Evolutionary conservation across 116 monocot genomes (phyloP).

Genomic region (Zostera marina): DNA sequence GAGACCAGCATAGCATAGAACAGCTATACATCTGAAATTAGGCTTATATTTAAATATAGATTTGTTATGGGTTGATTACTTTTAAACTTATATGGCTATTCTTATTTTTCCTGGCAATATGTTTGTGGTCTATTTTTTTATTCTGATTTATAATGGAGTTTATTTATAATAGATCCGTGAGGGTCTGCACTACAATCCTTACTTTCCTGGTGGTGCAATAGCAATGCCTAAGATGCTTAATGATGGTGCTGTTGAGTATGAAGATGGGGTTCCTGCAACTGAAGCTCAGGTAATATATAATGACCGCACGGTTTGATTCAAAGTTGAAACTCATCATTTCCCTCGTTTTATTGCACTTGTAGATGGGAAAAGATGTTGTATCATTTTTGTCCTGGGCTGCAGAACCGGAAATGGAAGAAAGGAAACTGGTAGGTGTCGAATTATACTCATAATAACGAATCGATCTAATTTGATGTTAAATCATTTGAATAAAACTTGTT

Average conservation of each 20-base stretch:
- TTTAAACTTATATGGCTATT: too few species aligned
- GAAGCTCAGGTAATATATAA: conserved; percentile 55
- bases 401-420: conserved; percentile 97
- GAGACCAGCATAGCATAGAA: too few species aligned
- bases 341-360: not conserved
- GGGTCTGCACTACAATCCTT: conserved; percentile 78
- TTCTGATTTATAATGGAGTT: not conserved
- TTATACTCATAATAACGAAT: not conserved
- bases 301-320: not conserved
- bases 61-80: too few species aligned
- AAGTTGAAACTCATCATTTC: not conserved
- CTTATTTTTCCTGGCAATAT: too few species aligned
- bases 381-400: conserved; percentile 92
- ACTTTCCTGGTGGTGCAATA: conserved; percentile 91
- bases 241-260: conserved; percentile 82
- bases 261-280: conserved; percentile 89
- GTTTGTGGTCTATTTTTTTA: not conserved
- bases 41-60: too few species aligned
- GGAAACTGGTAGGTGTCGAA: conserved; percentile 52
- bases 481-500: not conserved
- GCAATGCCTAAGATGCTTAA: conserved; percentile 94
- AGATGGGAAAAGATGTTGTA: conserved; percentile 99
- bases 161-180: conserved; percentile 27
- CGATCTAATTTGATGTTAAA: not conserved
- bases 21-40: too few species aligned